phyloP scores from a whole-genome alignment of 1,284 basidiomycete species.

The Marasmius tenuissimus region DNA sequence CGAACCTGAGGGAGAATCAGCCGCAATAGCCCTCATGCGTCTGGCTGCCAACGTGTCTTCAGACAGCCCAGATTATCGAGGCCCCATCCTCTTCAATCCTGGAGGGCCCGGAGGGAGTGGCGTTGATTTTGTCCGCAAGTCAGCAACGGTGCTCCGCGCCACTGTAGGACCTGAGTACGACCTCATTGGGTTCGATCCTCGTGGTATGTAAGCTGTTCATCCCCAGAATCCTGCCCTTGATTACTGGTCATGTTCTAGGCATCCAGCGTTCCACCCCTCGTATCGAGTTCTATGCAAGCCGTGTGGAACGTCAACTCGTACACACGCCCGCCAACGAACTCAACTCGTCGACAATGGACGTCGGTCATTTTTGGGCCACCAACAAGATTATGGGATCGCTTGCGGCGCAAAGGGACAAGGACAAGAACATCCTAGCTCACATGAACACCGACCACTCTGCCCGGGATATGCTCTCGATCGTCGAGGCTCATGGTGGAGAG shows the following conservation, averaged over 20 bases:
- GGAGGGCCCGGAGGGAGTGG: constrained; percentile 47
- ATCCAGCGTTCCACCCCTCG: constrained; percentile 33
- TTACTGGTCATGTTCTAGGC: constrained; percentile 17
- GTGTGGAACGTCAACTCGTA: constrained; percentile 31
- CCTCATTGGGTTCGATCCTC: constrained; percentile 51
- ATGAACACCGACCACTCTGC: constrained; percentile 45
- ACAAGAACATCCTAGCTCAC: constrained; percentile 32
- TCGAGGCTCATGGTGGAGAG: constrained; percentile 39
- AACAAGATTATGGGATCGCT: constrained; percentile 28
- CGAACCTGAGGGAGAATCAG: constrained; percentile 21
- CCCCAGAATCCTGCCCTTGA: background rate
- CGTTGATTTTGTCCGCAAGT: constrained; percentile 23
- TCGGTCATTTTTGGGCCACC: constrained; percentile 28
- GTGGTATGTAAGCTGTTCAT: constrained; percentile 20
- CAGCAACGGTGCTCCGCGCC: constrained; percentile 28
- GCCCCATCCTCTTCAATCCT: constrained; percentile 51
- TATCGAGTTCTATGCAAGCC: constrained; percentile 31
- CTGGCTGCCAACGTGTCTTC: constrained; percentile 21
- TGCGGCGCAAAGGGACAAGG: constrained; percentile 28
- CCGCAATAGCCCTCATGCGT: constrained; percentile 38
- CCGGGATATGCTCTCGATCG: constrained; percentile 50
- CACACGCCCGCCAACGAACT: constrained; percentile 17
- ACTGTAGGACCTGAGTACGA: constrained; percentile 47
- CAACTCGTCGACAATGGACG: constrained; percentile 23
- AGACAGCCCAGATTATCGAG: constrained; percentile 33